Conservation (phyloP, 306 rosid species). For the Medicago ruthenica region DNA sequence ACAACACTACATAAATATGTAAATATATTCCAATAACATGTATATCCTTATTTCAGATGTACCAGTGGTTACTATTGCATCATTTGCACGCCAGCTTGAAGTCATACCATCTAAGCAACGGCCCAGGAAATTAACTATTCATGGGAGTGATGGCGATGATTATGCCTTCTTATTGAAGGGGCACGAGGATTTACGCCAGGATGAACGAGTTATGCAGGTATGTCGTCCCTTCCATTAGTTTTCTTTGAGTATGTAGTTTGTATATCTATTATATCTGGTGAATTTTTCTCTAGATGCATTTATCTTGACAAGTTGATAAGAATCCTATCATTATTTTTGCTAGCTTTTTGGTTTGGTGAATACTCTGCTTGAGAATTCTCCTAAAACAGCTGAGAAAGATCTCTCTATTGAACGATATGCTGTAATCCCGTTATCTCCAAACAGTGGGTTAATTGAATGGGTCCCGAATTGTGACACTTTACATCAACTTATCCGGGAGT, state of each 20-base stretch:
- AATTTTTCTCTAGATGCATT: slow-evolving; percentile 16
- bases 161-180: slow-evolving; percentile 97
- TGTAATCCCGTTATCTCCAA: slow-evolving; percentile 95
- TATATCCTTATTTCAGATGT: slow-evolving; percentile 59
- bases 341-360: slow-evolving; percentile 99
- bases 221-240: slow-evolving; percentile 2
- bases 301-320: slow-evolving; percentile 29
- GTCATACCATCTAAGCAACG: slow-evolving; percentile 97
- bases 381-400: slow-evolving; percentile 87
- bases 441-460: slow-evolving; percentile 98
- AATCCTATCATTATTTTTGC: slow-evolving; percentile 36
- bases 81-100: slow-evolving; percentile 91
- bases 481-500: slow-evolving; percentile 88
- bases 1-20: not conserved
- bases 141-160: slow-evolving; percentile 93
- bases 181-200: slow-evolving; percentile 98
- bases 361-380: slow-evolving; percentile 85
- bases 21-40: slow-evolving; percentile 15
- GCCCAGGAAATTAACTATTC: slow-evolving; percentile 93
- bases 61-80: slow-evolving; percentile 85
- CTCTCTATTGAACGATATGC: slow-evolving; percentile 80
- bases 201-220: slow-evolving; percentile 99
- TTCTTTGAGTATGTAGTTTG: slow-evolving; percentile 27
- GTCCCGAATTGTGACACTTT: slow-evolving; percentile 97
- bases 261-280: slow-evolving; percentile 18